phyloP scores from a whole-genome alignment of 371 early-diverging fungal species.

The Zopfochytrium polystomum region DNA sequence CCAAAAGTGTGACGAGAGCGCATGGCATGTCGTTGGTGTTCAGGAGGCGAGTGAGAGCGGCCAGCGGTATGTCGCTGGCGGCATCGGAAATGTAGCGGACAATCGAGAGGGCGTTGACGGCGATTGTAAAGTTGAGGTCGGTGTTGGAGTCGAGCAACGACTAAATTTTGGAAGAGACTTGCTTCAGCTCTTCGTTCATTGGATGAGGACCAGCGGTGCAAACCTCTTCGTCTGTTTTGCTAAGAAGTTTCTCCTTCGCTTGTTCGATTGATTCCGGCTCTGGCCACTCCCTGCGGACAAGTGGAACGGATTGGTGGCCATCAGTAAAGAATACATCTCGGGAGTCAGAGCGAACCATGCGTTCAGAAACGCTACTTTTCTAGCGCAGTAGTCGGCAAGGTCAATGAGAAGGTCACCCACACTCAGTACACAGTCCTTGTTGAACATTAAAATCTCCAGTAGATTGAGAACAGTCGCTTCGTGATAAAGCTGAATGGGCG shows the following conservation, averaged over 20 bases:
- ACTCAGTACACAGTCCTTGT: constrained; percentile 21
- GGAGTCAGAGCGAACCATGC: constrained; percentile 32
- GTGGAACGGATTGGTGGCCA: no score
- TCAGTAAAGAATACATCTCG: no score
- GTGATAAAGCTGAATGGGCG: constrained; percentile 37
- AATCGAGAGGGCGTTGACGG: constrained; percentile 31
- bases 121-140: constrained; percentile 33
- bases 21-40: constrained; percentile 35
- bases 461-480: constrained; percentile 52
- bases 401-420: constrained; percentile 40
- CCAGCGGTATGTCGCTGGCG: constrained; percentile 33
- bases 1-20: constrained; percentile 31
- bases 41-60: constrained; percentile 33
- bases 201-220: no score
- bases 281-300: no score
- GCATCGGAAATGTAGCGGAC: constrained; percentile 40
- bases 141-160: constrained; percentile 11
- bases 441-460: constrained; percentile 43
- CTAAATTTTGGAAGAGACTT: no score
- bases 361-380: constrained; percentile 32
- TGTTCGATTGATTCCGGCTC: no score
- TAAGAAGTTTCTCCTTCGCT: no score
- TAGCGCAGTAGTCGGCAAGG: constrained; percentile 39
- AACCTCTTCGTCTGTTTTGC: no score
- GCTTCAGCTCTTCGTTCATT: no score